Evolutionary conservation across 345 rosid genomes (phyloP), one percentile per base, ranked within the genome.

Genomic region (Eucalyptus pauciflora): DNA sequence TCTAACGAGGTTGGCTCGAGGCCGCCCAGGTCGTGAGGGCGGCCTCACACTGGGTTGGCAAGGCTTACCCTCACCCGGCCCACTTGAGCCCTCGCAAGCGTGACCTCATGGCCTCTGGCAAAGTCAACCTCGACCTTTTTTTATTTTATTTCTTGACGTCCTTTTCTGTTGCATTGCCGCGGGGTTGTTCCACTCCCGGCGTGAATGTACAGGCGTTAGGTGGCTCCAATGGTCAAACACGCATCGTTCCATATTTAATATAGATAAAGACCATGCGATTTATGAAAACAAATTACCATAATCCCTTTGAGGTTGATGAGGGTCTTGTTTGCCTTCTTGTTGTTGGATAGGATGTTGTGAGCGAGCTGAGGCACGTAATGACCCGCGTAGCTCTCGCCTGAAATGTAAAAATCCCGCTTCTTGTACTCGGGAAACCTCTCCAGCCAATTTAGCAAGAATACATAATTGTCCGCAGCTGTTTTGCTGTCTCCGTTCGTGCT

Each of bases 381-480:
- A 3, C 98, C 99, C 0, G 98, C 98, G 76, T 97, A 97, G 91
- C 99, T 96, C 91, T 97, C 99, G 1, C 99, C 99, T 25, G 99
- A 56, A 18, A 97, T 93, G 90, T 94, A 97, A 41, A 97, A 92
- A 2, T 95, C 97, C 56, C 97, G 92, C 87, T 88, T 91, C 91
- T 92, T 95, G 89, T 94, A 96, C 90, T 96, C 98, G 0, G 99
- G 99, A 90, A 97, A 97, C 88, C 98, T 94, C 92, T 94, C 94
- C 13, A 97, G 79, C 99, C 99, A 96, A 20, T 95, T 94, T 25
- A 93, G 89, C 92, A 97, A 85, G 91, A 96, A 96, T 37, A 91
- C 91, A 71, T 91, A 95, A 87, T 95, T 97, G n/a, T 97, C 98
- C 7, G 80, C 92, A 0, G 97, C 97, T n/a, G 99, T 96, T 46